Conservation (phyloP, 371 early-diverging fungal genomes). For the Actinomucor elegans region DNA sequence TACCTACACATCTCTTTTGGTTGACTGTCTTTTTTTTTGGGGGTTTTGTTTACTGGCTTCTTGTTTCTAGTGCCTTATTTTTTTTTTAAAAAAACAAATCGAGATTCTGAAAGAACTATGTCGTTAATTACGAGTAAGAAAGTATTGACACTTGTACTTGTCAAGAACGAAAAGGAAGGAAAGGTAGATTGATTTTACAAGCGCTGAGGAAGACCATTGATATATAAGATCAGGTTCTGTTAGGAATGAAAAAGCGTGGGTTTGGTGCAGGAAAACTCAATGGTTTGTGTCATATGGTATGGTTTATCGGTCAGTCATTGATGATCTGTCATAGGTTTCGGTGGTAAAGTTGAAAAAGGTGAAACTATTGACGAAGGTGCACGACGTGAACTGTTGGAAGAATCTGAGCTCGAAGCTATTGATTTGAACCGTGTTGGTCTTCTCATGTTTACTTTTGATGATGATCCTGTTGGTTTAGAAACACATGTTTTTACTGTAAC, state of each 20-base stretch:
- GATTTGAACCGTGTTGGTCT: conserved; percentile 52
- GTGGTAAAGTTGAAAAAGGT: conserved; percentile 70
- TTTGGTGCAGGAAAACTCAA: conserved; percentile 69
- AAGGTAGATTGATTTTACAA: conserved; percentile 14
- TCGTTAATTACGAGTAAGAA: conserved; percentile 23
- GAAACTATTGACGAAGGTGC: conserved; percentile 68
- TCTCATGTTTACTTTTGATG: conserved; percentile 57
- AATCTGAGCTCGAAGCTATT: conserved; percentile 53
- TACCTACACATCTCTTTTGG: too few species aligned
- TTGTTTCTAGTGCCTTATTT: too few species aligned
- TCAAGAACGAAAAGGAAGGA: conserved; percentile 20
- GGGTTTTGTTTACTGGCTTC: too few species aligned
- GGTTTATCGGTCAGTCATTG: background rate
- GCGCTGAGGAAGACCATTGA: background rate
- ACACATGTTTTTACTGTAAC: conserved; percentile 56
- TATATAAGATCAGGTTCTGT: conserved; percentile 44
- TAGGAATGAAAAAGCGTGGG: conserved; percentile 77
- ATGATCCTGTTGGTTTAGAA: conserved; percentile 53
- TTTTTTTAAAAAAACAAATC: too few species aligned
- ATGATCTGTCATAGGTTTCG: conserved; percentile 68
- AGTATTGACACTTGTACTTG: conserved; percentile 32
- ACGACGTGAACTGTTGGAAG: conserved; percentile 67
- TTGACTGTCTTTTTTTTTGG: too few species aligned
- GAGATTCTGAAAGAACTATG: too few species aligned
- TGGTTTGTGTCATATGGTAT: conserved; percentile 29